Evolutionary conservation across 2,329 filamentous ascomycete genomes (phyloP).

Genomic region (Monilinia laxa): DNA sequence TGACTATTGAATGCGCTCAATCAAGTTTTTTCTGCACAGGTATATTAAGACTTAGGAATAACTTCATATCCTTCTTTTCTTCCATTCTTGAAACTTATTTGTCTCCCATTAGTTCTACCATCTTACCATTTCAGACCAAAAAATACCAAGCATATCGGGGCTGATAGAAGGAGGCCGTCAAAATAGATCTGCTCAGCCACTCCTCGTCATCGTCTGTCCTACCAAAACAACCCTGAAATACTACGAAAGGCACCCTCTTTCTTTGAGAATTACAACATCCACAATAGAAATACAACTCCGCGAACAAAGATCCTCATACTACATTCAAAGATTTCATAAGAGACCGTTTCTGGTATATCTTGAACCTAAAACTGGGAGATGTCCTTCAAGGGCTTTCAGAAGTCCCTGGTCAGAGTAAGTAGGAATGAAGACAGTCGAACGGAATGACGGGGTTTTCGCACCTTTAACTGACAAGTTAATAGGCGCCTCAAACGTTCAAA

Average conservation of each 20-base stretch:
- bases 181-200: conserved; percentile 33
- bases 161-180: conserved; percentile 7
- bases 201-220: conserved; percentile 35
- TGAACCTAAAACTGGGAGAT: conserved; percentile 49
- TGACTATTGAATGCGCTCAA: conserved; percentile 14
- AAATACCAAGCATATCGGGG: conserved; percentile 22
- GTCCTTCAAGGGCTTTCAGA: conserved; percentile 97
- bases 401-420: conserved; percentile 80
- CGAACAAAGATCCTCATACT: neutral
- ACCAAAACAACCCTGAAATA: conserved; percentile 22
- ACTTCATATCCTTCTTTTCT: neutral
- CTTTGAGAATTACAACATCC: conserved; percentile 1
- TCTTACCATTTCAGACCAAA: neutral
- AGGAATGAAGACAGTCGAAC: neutral
- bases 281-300: neutral
- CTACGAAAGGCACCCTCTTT: conserved; percentile 9
- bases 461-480: conserved; percentile 28
- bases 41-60: conserved; percentile 8
- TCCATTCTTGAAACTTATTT: neutral
- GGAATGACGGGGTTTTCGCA: conserved; percentile 30
- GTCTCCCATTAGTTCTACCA: neutral
- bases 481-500: conserved; percentile 90
- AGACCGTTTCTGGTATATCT: neutral
- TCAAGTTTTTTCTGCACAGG: conserved; percentile 3
- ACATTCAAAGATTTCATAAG: neutral